Percentiles rank a stretch among this genome's conserved stretches.
These are phyloP conservation scores for Meyerozyma elateridarum DNA, from an alignment of 1,139 yeast species.

Conservation along the genomic window DNA sequence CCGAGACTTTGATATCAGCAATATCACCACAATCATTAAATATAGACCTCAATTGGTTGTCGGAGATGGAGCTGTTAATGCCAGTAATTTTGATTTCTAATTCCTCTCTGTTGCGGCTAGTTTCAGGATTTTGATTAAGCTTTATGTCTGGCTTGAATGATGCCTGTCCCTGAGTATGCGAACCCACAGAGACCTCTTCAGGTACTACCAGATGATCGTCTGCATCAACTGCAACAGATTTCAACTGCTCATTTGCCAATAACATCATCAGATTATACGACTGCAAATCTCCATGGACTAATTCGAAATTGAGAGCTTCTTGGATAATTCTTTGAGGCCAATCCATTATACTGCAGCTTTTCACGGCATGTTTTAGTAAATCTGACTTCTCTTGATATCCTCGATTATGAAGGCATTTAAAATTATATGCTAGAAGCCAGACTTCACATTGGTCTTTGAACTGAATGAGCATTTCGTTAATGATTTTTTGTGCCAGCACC, in stretches of 20 bases:
- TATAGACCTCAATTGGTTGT: slow-evolving; percentile 31
- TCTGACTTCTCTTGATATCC: slow-evolving; percentile 16
- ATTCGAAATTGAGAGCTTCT: slow-evolving; percentile 41
- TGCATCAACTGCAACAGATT: slow-evolving; percentile 6
- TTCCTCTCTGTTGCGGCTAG: slow-evolving; percentile 52
- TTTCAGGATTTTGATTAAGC: slow-evolving; percentile 6
- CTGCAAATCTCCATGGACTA: slow-evolving; percentile 27
- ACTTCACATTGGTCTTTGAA: slow-evolving; percentile 36
- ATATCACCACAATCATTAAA: slow-evolving; percentile 63
- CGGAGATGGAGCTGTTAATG: slow-evolving; percentile 27
- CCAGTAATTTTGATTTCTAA: slow-evolving; percentile 45
- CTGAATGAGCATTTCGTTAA: slow-evolving; percentile 23
- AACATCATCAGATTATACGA: slow-evolving; percentile 20
- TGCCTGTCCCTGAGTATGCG: too few species aligned
- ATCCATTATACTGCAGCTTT: slow-evolving; percentile 30
- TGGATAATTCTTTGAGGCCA: slow-evolving; percentile 49
- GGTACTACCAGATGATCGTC: slow-evolving; percentile 3
- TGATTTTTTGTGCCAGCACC: slow-evolving; percentile 22
- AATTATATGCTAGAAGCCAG: slow-evolving; percentile 44
- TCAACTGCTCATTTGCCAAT: slow-evolving; percentile 18
- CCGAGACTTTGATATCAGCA: slow-evolving; percentile 20
- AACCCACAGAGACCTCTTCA: background rate
- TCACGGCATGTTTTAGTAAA: slow-evolving; percentile 31
- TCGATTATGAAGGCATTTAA: slow-evolving; percentile 28
- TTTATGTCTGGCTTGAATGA: slow-evolving; percentile 4